phyloP scores from a whole-genome alignment of 2,329 filamentous ascomycete species.

The Blastomyces gilchristii region DNA sequence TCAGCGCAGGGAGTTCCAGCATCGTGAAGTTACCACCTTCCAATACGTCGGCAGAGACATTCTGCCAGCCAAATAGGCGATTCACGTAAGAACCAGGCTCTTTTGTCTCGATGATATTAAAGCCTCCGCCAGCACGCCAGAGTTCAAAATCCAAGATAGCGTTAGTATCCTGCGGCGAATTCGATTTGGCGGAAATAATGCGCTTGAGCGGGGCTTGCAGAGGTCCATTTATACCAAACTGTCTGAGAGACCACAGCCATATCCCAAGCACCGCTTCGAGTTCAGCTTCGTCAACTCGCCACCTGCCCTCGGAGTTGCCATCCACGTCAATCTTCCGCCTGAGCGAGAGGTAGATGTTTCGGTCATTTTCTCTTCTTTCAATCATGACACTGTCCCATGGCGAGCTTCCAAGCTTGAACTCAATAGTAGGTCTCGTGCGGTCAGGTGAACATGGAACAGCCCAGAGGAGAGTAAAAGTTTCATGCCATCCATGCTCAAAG shows the following conservation, averaged over 20 bases:
- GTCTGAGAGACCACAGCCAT: conserved; percentile 25
- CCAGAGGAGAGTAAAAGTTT: conserved; percentile 4
- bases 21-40: conserved; percentile 19
- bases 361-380: background rate
- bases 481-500: conserved; percentile 4
- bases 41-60: conserved; percentile 15
- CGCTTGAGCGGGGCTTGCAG: background rate
- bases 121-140: conserved; percentile 4
- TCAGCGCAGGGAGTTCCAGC: conserved; percentile 19
- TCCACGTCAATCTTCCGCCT: conserved; percentile 4
- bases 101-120: conserved; percentile 13
- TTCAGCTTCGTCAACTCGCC: conserved; percentile 20
- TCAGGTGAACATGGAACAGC: background rate
- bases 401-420: background rate
- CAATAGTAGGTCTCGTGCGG: background rate
- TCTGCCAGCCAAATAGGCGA: conserved; percentile 9
- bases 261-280: conserved; percentile 27
- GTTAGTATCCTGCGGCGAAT: conserved; percentile 17
- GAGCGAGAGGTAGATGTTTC: conserved; percentile 8
- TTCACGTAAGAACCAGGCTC: background rate
- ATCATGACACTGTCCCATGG: background rate
- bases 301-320: conserved; percentile 11
- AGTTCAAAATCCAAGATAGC: conserved; percentile 15
- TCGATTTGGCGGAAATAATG: conserved; percentile 13
- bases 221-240: background rate